These are phyloP conservation scores for Cnidoscolus chayamansa DNA, from an alignment of 441 rosid species.

Conservation along the genomic window DNA sequence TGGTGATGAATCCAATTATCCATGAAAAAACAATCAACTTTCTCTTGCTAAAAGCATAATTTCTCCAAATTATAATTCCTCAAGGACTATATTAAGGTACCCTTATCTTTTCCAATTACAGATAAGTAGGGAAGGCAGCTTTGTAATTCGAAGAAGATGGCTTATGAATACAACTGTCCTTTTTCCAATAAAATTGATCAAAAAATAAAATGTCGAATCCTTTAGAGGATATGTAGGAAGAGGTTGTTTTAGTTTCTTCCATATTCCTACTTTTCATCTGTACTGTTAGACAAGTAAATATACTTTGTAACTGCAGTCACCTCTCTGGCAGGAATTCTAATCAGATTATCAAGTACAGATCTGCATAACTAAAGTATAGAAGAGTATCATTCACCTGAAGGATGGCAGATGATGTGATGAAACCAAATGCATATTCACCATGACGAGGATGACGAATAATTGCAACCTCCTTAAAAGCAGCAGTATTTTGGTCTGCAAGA, in stretches of 20 bases:
- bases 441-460: constrained; percentile 93
- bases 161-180: neutral
- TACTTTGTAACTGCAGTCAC: neutral
- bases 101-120: neutral
- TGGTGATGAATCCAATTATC: neutral
- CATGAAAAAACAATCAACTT: neutral
- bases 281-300: neutral
- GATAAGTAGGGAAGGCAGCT: neutral
- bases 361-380: neutral
- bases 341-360: neutral
- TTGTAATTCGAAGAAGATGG: constrained; percentile 4
- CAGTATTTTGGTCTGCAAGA: constrained; percentile 78
- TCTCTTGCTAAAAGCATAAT: constrained; percentile 2
- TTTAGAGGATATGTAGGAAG: neutral
- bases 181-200: neutral
- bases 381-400: constrained; percentile 55
- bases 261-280: neutral
- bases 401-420: constrained; percentile 76
- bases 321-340: constrained; percentile 10
- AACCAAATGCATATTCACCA: constrained; percentile 96
- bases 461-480: constrained; percentile 95
- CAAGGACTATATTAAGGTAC: constrained; percentile 4
- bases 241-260: constrained; percentile 2
- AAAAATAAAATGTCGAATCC: neutral
- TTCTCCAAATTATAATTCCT: constrained; percentile 1